Evolutionary conservation across 2,329 filamentous ascomycete genomes (phyloP), one percentile per base, ranked within the genome.

Genomic region (Fusarium mundagurra): DNA sequence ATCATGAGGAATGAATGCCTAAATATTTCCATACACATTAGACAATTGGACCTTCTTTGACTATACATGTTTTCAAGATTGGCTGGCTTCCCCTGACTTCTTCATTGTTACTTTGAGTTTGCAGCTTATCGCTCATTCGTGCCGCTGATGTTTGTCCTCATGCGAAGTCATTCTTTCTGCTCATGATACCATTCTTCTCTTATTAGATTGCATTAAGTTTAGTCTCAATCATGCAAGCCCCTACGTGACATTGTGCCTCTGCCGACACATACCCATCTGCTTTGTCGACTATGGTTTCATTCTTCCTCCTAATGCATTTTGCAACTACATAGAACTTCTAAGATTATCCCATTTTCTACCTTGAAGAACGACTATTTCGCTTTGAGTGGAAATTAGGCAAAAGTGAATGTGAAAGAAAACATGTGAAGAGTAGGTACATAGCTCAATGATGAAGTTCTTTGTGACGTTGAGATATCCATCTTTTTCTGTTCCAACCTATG

Each of bases 181-280:
- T 12, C 14, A 8, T 12, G 9, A 10, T 31, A 16, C 16, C 20
- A 17, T 31, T 13, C 7, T 4, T 5, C 6, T 16, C 18, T 20
- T 8, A 20, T 6, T 18, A 2, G 6, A 12, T 24, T 44, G 16
- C 9, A 10, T 5, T 24, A n/a, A 10, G 1, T 10, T 43, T n/a
- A n/a, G n/a, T n/a, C n/a, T n/a, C n/a, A n/a, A n/a, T n/a, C n/a
- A n/a, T n/a, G n/a, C n/a, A n/a, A 8, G 0, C 6, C 14, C 9
- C 0, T 10, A 4, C 17, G 3, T 8, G 3, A 29, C 4, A 17
- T 8, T 45, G 0, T 1, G 5, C 18, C 17, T 44, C 10, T 18
- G 6, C 0, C 5, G 5, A 6, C 7, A 18, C 3, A 18, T 41
- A 8, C 13, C 12, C 5, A n/a, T n/a, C 12, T 16, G 22, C 39